Evolutionary conservation across 257 asterid genomes (phyloP).

Genomic region (Mentha longifolia): DNA sequence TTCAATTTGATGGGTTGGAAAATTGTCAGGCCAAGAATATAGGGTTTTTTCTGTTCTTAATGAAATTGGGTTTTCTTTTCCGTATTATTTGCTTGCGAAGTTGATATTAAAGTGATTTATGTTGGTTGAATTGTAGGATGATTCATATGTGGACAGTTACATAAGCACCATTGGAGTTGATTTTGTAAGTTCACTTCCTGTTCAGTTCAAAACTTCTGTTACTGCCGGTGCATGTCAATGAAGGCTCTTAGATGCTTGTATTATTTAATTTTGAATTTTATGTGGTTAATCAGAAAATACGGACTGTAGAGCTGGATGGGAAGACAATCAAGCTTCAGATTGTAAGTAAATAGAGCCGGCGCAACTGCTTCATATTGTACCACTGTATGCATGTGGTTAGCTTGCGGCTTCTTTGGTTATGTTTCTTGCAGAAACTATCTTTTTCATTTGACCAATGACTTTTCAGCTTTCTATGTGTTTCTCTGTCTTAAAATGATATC

Average conservation of each 20-base stretch:
- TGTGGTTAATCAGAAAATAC: slow-evolving; percentile 64
- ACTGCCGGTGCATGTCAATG: slow-evolving; percentile 11
- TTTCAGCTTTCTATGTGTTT: neutral
- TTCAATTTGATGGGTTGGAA: neutral
- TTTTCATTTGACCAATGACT: neutral
- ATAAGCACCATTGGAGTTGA: slow-evolving; percentile 99
- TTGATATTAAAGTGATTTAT: slow-evolving; percentile 1
- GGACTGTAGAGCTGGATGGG: slow-evolving; percentile 94
- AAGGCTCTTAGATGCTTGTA: neutral
- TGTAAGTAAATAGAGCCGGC: slow-evolving; percentile 58
- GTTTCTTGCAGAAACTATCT: neutral
- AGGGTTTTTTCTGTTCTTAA: neutral
- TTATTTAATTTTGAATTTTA: neutral
- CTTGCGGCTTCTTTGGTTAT: neutral
- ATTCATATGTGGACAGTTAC: slow-evolving; percentile 97
- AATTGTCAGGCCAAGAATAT: neutral
- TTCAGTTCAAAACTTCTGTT: neutral
- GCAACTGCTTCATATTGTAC: neutral
- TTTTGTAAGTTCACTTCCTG: slow-evolving; percentile 60
- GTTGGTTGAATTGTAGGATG: slow-evolving; percentile 71
- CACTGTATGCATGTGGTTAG: slow-evolving; percentile 10
- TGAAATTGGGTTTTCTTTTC: slow-evolving; percentile 13
- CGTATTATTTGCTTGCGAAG: neutral
- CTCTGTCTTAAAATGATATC: neutral
- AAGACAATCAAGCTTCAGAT: slow-evolving; percentile 97